Evolutionary conservation across 2,329 filamentous ascomycete genomes (phyloP), one percentile per base, ranked within the genome.

Genomic region (Aureobasidium vineae): DNA sequence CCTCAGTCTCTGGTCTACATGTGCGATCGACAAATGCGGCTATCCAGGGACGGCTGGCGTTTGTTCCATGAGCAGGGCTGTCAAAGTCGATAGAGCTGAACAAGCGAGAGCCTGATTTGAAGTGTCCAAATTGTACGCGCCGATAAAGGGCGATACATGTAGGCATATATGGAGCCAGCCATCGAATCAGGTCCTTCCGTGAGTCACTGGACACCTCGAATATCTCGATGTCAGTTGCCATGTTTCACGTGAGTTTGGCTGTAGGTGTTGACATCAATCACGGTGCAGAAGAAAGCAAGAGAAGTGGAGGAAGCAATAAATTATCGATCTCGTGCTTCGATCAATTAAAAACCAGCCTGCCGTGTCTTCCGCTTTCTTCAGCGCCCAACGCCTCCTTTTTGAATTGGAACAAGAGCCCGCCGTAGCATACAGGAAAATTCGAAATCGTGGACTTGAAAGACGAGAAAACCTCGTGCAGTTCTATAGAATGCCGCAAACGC

Each of bases 11-110:
- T 0, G 85, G 86, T 0, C 82, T 80, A 64, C 80, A 80, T 4
- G 83, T 83, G 23, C 87, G 79, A 74, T 91, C 88, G 6, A 88
- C 73, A 72, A 87, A 89, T 0, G 84, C 85, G 0, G 83, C 81
- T 72, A 89, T 87, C 72, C 76, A 78, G 6, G 66, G 65, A 21
- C 15, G 11, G 15, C 23, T 15, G 1, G 54, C 52, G 5, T 61
- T 47, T 33, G 57, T 16, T 45, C 16, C 36, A 23, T 43, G 49
- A 11, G 8, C 23, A 23, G 54, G 23, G 8, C n/a, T 23, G n/a
- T 26, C n/a, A 65, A 19, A 64, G 52, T 50, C 31, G 75, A 75
- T 15, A 75, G 76, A 52, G 80, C 74, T 19, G 86, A 70, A 8
- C 83, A 76, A 65, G 73, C 83, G 6, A 77, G 79, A 70, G 75